These are phyloP conservation scores for Amoeboradix gromovi DNA, from an alignment of 371 early-diverging fungal species.

Conservation along the genomic window DNA sequence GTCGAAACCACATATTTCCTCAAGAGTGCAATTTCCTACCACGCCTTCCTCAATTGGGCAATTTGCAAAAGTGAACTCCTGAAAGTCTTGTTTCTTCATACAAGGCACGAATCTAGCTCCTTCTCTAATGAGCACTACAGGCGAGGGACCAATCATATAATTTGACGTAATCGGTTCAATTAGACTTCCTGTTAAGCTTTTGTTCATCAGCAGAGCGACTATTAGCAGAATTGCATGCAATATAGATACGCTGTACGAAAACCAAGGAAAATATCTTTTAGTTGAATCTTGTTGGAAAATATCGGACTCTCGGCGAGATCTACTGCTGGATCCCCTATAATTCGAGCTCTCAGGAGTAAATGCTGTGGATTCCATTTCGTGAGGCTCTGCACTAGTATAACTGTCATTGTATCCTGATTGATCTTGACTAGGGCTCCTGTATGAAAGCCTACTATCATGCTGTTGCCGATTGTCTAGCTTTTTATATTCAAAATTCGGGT, in stretches of 20 bases:
- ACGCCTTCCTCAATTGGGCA: conserved; percentile 8
- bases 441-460: too few species aligned
- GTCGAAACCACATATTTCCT: conserved; percentile 1
- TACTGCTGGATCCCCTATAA: too few species aligned
- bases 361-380: too few species aligned
- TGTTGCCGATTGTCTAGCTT: too few species aligned
- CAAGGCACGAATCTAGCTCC: conserved; percentile 22
- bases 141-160: conserved; percentile 17
- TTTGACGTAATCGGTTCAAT: conserved; percentile 12
- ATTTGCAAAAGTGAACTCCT: neutral
- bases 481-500: too few species aligned
- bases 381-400: too few species aligned
- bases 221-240: conserved; percentile 5
- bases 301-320: too few species aligned
- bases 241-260: conserved; percentile 4
- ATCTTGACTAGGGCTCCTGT: too few species aligned
- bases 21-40: neutral
- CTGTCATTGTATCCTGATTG: too few species aligned
- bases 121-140: conserved; percentile 14
- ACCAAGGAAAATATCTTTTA: neutral
- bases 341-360: too few species aligned
- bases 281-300: too few species aligned
- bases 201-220: conserved; percentile 10
- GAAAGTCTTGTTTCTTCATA: conserved; percentile 8
- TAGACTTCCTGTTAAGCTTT: conserved; percentile 8